These are phyloP conservation scores for Cardamine resedifolia DNA, from an alignment of 345 rosid genomes.

Conservation along the genomic window DNA sequence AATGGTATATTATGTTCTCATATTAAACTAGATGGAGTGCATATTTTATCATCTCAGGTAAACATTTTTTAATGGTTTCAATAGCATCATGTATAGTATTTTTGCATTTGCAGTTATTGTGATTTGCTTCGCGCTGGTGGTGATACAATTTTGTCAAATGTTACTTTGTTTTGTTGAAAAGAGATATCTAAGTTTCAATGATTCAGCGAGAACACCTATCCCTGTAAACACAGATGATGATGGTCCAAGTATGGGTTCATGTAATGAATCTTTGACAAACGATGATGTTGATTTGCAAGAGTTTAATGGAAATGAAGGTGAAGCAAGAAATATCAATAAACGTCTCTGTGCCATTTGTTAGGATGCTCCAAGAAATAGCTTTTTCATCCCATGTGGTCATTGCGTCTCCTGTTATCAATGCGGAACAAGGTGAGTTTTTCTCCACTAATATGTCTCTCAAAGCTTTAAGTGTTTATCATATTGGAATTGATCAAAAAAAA, in stretches of 20 bases:
- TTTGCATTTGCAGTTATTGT: constrained; percentile 46
- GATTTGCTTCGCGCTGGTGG: constrained; percentile 50
- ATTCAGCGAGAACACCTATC: constrained; percentile 46
- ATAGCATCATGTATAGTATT: background rate
- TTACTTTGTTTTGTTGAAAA: constrained; percentile 35
- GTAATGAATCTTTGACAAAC: constrained; percentile 58
- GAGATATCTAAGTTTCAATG: constrained; percentile 12
- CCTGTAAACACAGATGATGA: constrained; percentile 71
- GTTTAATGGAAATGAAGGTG: constrained; percentile 42
- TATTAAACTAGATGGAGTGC: constrained; percentile 68
- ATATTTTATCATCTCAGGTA: constrained; percentile 64
- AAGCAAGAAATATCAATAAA: constrained; percentile 48
- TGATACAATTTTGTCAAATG: constrained; percentile 52
- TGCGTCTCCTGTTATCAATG: constrained; percentile 81
- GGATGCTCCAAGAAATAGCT: constrained; percentile 86
- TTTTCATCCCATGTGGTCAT: constrained; percentile 92
- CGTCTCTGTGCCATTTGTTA: constrained; percentile 88
- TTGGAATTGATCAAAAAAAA: background rate
- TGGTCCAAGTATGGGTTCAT: constrained; percentile 45
- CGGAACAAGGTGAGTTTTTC: constrained; percentile 47
- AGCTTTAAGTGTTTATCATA: background rate
- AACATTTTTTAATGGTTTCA: constrained; percentile 4
- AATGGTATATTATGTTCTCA: constrained; percentile 63
- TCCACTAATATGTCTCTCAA: background rate
- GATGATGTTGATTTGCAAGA: constrained; percentile 62